phyloP scores from a whole-genome alignment of 2,329 filamentous ascomycete genomes.

The Epichloe scottii region DNA sequence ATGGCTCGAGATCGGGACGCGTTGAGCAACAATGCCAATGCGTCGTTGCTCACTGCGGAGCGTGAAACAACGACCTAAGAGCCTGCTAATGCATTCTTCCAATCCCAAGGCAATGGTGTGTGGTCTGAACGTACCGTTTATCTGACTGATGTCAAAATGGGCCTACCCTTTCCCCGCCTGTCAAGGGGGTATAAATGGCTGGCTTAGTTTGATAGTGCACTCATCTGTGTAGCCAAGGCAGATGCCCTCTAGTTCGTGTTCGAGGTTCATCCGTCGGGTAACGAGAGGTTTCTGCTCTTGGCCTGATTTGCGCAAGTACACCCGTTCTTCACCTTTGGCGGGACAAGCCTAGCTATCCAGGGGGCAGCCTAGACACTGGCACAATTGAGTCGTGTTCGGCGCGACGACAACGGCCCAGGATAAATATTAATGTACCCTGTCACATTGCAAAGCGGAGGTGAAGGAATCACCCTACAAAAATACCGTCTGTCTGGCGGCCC shows the following conservation, averaged over 20 bases:
- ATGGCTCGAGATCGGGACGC: neutral
- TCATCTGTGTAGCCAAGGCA: neutral
- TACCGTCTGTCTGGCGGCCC: neutral
- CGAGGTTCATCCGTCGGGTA: neutral
- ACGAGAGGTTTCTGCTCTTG: neutral
- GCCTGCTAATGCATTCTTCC: neutral
- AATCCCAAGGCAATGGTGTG: neutral
- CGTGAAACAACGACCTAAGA: neutral
- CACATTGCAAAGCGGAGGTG: no score
- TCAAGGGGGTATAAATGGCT: neutral
- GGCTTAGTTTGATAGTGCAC: neutral
- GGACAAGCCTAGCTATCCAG: neutral
- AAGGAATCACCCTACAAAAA: neutral
- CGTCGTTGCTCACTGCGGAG: no score
- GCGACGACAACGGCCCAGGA: neutral
- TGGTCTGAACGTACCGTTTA: neutral
- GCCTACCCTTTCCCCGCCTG: neutral
- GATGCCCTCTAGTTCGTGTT: neutral
- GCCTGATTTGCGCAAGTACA: neutral
- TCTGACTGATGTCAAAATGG: neutral
- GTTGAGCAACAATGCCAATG: neutral
- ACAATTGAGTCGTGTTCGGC: neutral
- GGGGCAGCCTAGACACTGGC: neutral
- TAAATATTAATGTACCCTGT: no score
- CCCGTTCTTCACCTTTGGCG: neutral